Evolutionary conservation across 2,329 filamentous ascomycete species (phyloP).

Genomic region (Teratosphaeria epicoccoides): DNA sequence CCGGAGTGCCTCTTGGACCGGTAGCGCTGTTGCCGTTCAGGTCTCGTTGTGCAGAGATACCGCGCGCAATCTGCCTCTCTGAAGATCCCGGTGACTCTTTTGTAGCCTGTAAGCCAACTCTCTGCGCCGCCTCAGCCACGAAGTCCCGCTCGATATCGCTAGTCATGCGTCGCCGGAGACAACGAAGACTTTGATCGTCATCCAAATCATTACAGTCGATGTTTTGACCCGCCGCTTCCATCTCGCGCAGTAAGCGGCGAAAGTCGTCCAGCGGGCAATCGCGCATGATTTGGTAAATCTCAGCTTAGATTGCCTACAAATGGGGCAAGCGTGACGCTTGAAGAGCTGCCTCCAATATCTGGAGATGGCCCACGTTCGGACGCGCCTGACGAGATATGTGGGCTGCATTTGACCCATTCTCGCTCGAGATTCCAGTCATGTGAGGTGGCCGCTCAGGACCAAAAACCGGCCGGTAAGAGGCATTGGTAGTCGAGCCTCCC

Average conservation of each 20-base stretch:
- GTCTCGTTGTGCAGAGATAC: no score
- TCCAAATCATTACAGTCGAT: neutral
- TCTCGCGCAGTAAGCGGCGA: neutral
- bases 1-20: no score
- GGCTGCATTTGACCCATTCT: no score
- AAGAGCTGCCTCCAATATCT: neutral
- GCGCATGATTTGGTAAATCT: neutral
- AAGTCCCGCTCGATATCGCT: neutral
- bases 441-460: neutral
- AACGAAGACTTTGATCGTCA: neutral
- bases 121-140: neutral
- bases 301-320: neutral
- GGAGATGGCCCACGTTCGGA: neutral
- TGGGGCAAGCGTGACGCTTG: no score
- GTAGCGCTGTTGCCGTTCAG: no score
- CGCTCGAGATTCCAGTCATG: no score
- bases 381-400: neutral
- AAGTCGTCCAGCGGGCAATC: neutral
- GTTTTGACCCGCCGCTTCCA: neutral
- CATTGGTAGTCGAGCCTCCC: neutral
- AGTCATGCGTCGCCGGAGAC: neutral
- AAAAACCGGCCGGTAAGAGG: neutral
- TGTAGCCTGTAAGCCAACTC: no score
- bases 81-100: no score
- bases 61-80: no score